A percentile compares a stretch with the other conserved stretches of the same genome.
These are phyloP conservation scores for Magnaporthales sp. DNA, from an alignment of 2,329 filamentous ascomycete genomes.

Conservation along the genomic window DNA sequence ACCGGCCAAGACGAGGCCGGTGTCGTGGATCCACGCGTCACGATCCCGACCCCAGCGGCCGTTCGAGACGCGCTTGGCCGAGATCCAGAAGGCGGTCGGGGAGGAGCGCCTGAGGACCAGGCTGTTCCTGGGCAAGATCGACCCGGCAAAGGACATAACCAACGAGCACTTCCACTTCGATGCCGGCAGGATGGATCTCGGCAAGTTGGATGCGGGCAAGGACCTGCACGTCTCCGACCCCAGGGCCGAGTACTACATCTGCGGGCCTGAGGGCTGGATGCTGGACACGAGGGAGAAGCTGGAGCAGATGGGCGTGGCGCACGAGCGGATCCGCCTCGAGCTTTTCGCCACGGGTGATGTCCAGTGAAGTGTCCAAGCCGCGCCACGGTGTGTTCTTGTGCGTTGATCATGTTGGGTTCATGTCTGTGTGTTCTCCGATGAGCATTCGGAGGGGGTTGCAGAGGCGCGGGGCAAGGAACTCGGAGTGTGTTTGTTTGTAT, in stretches of 20 bases:
- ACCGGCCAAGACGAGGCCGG: slow-evolving; percentile 28
- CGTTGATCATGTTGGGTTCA: background rate
- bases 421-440: background rate
- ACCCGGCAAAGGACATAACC: slow-evolving; percentile 22
- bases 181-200: slow-evolving; percentile 47
- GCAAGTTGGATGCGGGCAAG: slow-evolving; percentile 38
- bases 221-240: slow-evolving; percentile 47
- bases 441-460: background rate
- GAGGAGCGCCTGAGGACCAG: slow-evolving; percentile 37
- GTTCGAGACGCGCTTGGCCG: slow-evolving; percentile 42
- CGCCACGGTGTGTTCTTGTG: background rate
- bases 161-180: slow-evolving; percentile 51
- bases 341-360: slow-evolving; percentile 53
- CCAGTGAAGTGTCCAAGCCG: background rate
- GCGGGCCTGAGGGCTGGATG: slow-evolving; percentile 67
- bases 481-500: background rate
- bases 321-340: slow-evolving; percentile 56
- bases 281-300: slow-evolving; percentile 44
- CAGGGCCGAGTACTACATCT: slow-evolving; percentile 59
- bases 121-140: slow-evolving; percentile 48
- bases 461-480: background rate
- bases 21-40: slow-evolving; percentile 57
- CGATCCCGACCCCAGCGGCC: slow-evolving; percentile 41
- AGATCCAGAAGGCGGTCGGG: slow-evolving; percentile 28
- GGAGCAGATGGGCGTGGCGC: slow-evolving; percentile 43